phyloP scores from a whole-genome alignment of 257 asterid species.

The Penstemon eatonii region DNA sequence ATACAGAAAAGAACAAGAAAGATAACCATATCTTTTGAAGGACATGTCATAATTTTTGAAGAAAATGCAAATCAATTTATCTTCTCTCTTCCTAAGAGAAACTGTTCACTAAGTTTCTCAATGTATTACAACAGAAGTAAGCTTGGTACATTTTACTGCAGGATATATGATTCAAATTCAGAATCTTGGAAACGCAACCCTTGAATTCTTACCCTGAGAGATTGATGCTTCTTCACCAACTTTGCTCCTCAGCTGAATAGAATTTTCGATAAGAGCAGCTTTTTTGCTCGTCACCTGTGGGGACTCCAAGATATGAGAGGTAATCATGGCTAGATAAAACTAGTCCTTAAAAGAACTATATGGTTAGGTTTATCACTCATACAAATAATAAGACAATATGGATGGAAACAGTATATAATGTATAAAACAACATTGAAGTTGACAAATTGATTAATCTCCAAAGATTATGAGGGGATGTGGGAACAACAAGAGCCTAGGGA shows the following conservation, averaged over 20 bases:
- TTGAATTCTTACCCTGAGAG: conserved; percentile 62
- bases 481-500: neutral
- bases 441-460: neutral
- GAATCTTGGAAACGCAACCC: conserved; percentile 25
- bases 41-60: conserved; percentile 5
- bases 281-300: conserved; percentile 86
- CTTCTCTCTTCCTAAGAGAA: conserved; percentile 1
- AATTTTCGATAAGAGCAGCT: conserved; percentile 78
- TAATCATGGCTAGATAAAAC: conserved; percentile 18
- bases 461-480: conserved; percentile 3
- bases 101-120: neutral
- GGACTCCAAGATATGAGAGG: conserved; percentile 22
- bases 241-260: conserved; percentile 63
- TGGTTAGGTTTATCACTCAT: conserved; percentile 5
- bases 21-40: neutral
- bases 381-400: conserved; percentile 15
- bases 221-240: conserved; percentile 75
- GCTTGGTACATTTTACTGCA: neutral
- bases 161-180: conserved; percentile 9
- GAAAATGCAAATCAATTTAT: neutral
- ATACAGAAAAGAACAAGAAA: neutral
- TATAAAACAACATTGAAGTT: conserved; percentile 13
- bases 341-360: neutral
- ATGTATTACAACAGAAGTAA: neutral
- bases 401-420: conserved; percentile 10